Conservation (phyloP, 768 basidiomycete genomes). For the Pholiota conissans region DNA sequence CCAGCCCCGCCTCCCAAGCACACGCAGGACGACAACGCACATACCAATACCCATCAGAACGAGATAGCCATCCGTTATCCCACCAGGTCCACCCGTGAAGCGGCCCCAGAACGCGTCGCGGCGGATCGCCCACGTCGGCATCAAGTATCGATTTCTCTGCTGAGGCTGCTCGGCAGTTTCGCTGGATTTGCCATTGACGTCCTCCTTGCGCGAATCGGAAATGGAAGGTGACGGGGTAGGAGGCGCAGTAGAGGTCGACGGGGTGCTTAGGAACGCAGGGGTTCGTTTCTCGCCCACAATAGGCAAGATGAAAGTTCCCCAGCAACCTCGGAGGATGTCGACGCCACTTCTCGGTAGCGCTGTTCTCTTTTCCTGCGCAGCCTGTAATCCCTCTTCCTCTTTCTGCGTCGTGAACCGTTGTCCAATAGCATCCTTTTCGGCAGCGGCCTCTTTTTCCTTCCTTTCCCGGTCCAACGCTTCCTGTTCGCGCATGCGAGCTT, state of each 20-base stretch:
- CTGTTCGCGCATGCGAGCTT: neutral
- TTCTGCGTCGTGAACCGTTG: neutral
- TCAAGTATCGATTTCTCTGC: neutral
- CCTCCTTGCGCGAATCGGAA: too few species aligned
- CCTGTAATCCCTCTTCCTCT: neutral
- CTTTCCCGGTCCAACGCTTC: constrained; percentile 3
- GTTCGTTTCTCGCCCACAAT: constrained; percentile 8
- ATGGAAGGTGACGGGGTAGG: neutral
- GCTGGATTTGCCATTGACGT: too few species aligned
- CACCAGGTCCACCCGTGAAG: constrained; percentile 6
- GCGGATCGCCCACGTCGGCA: constrained; percentile 10
- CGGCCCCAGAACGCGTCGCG: constrained; percentile 19
- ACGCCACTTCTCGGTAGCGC: neutral
- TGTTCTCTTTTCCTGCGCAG: neutral
- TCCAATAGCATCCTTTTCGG: neutral
- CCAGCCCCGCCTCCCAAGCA: constrained; percentile 11
- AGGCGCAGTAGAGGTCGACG: neutral
- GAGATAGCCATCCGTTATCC: constrained; percentile 18
- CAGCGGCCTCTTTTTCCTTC: neutral
- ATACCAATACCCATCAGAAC: constrained; percentile 26
- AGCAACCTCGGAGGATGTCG: constrained; percentile 1
- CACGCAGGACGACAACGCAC: constrained; percentile 22
- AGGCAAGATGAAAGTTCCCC: constrained; percentile 12
- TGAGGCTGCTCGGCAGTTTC: too few species aligned
- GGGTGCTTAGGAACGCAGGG: constrained; percentile 5